Evolutionary conservation across 75 land plant genomes (phyloP).

Genomic region (Sequoiadendron giganteum): DNA sequence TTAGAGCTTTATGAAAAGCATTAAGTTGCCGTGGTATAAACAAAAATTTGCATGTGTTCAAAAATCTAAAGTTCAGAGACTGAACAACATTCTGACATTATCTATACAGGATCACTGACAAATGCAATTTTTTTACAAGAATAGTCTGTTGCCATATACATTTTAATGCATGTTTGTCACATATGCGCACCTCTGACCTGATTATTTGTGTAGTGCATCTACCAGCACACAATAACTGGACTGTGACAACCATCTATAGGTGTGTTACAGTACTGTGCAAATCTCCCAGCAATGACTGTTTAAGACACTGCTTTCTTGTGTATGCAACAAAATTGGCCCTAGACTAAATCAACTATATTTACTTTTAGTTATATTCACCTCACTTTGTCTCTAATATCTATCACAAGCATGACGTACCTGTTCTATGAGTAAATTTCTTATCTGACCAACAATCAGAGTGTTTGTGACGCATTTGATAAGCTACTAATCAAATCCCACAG

Average conservation of each 20-base stretch:
- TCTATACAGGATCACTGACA: not conserved
- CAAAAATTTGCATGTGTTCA: not conserved
- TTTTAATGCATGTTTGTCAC: not conserved
- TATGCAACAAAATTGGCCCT: no score
- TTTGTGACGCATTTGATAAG: not conserved
- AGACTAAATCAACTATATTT: no score
- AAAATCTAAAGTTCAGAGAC: not conserved
- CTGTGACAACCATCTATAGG: no score
- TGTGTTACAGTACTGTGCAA: no score
- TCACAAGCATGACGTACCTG: not conserved
- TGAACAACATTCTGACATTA: not conserved
- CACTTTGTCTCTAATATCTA: not conserved
- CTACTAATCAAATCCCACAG: not conserved
- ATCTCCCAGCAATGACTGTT: no score
- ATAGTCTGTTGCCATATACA: not conserved
- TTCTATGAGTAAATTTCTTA: not conserved
- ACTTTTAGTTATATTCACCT: not conserved
- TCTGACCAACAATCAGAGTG: not conserved
- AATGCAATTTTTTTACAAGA: not conserved
- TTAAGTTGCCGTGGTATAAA: not conserved
- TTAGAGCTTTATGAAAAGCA: not conserved
- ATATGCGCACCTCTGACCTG: not conserved
- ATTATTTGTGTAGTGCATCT: no score
- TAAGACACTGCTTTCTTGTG: no score
- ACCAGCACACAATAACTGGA: no score